Conservation (phyloP, 169 alveolate genomes). For the Besnoitia besnoiti region DNA sequence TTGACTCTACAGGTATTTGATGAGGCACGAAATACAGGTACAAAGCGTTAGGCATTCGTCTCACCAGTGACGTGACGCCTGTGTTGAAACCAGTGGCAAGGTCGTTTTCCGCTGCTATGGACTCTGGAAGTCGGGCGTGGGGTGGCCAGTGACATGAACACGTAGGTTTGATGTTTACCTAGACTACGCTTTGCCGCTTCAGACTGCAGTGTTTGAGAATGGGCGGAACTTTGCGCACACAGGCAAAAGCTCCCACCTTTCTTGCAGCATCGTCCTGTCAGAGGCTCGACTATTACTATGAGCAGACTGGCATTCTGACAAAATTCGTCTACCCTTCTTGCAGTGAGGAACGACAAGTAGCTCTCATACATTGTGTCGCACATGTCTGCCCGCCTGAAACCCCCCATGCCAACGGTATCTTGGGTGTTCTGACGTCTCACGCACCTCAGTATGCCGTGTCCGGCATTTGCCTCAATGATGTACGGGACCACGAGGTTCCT, state of each 20-base stretch:
- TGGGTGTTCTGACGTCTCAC: not conserved
- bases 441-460: constrained; percentile 24
- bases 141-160: not conserved
- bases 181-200: constrained; percentile 19
- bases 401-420: not conserved
- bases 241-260: not conserved
- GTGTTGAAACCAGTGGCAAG: not conserved
- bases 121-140: not conserved
- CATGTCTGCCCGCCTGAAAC: constrained; percentile 8
- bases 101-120: not conserved
- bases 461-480: constrained; percentile 52
- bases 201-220: not conserved
- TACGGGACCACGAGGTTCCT: constrained; percentile 64
- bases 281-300: no score
- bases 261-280: constrained; percentile 34
- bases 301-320: not conserved
- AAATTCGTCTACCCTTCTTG: not conserved
- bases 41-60: not conserved
- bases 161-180: not conserved
- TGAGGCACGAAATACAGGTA: not conserved
- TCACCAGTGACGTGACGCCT: constrained; percentile 3
- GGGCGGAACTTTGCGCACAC: not conserved
- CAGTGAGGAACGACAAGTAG: not conserved
- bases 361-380: constrained; percentile 40
- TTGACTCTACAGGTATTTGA: not conserved